These are phyloP conservation scores for Cladophialophora exuberans DNA, from an alignment of 2,329 filamentous ascomycete species.

Conservation along the genomic window DNA sequence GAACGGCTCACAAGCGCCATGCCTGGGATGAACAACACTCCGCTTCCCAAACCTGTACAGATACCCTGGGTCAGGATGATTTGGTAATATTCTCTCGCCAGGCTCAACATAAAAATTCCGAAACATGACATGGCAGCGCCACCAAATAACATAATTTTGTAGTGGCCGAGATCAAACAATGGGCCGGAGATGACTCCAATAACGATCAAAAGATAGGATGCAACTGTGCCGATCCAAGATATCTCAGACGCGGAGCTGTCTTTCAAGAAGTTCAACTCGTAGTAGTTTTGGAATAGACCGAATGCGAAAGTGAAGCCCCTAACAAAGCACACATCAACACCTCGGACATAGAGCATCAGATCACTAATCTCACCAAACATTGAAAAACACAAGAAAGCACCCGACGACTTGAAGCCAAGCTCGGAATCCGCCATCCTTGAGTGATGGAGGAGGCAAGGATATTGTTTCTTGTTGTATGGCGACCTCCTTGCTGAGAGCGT, in stretches of 20 bases:
- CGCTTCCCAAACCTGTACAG: conserved; percentile 72
- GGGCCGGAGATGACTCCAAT: conserved; percentile 85
- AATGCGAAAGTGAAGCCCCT: conserved; percentile 34
- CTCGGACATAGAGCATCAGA: neutral
- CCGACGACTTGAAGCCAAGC: conserved; percentile 88
- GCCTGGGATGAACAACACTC: conserved; percentile 81
- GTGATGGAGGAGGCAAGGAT: conserved; percentile 14
- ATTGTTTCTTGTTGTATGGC: conserved; percentile 16
- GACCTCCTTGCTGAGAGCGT: conserved; percentile 8
- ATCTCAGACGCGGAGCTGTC: conserved; percentile 70
- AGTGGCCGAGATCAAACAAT: conserved; percentile 83
- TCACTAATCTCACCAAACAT: conserved; percentile 64
- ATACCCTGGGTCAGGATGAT: conserved; percentile 82
- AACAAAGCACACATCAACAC: neutral
- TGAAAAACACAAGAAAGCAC: conserved; percentile 75
- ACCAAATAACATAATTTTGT: conserved; percentile 68
- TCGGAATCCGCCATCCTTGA: conserved; percentile 73
- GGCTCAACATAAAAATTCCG: conserved; percentile 69
- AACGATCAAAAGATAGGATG: conserved; percentile 81
- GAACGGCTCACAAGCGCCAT: conserved; percentile 47
- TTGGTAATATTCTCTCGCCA: conserved; percentile 79
- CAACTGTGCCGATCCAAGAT: conserved; percentile 86
- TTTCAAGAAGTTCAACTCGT: conserved; percentile 72
- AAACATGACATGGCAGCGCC: conserved; percentile 67
- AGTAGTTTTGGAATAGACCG: conserved; percentile 79